Percentiles rank a stretch among this genome's conserved stretches.
Conservation (phyloP, 108 stramenopile genomes). For the Poteriospumella lacustris region DNA sequence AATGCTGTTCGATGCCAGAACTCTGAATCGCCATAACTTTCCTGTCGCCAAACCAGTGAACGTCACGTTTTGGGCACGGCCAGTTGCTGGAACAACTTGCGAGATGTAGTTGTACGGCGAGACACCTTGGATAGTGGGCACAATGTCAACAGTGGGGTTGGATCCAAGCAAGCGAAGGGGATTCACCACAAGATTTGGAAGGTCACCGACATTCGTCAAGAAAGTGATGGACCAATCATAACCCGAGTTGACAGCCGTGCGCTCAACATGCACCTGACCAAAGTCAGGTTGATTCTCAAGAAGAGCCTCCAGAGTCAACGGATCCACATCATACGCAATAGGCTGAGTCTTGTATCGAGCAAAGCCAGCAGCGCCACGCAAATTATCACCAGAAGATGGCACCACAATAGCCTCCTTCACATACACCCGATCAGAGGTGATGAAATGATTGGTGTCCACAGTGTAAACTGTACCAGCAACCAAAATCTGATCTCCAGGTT, state of each 20-base stretch:
- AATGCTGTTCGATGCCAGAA: slow-evolving; percentile 46
- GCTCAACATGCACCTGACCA: slow-evolving; percentile 13
- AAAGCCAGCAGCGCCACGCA: background rate
- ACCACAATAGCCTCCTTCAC: slow-evolving; percentile 5
- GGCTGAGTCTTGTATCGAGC: slow-evolving; percentile 15
- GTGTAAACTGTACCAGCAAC: slow-evolving; percentile 44
- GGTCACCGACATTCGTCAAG: slow-evolving; percentile 43
- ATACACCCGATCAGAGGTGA: background rate
- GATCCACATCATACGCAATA: slow-evolving; percentile 11
- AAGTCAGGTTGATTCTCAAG: slow-evolving; percentile 16
- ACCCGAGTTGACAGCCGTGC: background rate
- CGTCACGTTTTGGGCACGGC: slow-evolving; percentile 33
- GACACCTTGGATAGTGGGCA: slow-evolving; percentile 41
- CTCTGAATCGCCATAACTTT: slow-evolving; percentile 49
- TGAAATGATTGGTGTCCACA: slow-evolving; percentile 24
- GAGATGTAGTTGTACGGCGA: slow-evolving; percentile 48
- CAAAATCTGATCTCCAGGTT: slow-evolving; percentile 49
- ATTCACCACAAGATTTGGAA: slow-evolving; percentile 28
- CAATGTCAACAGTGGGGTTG: background rate
- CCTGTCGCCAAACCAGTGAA: slow-evolving; percentile 49
- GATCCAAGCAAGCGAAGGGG: background rate
- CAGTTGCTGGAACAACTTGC: slow-evolving; percentile 26
- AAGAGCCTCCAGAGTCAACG: background rate
- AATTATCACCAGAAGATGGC: background rate
- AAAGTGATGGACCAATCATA: slow-evolving; percentile 43